A percentile compares a stretch with the other conserved stretches of the same genome.
These are phyloP conservation scores for Persicaria tinctoria DNA, from an alignment of 148 eudicot species.

Conservation along the genomic window DNA sequence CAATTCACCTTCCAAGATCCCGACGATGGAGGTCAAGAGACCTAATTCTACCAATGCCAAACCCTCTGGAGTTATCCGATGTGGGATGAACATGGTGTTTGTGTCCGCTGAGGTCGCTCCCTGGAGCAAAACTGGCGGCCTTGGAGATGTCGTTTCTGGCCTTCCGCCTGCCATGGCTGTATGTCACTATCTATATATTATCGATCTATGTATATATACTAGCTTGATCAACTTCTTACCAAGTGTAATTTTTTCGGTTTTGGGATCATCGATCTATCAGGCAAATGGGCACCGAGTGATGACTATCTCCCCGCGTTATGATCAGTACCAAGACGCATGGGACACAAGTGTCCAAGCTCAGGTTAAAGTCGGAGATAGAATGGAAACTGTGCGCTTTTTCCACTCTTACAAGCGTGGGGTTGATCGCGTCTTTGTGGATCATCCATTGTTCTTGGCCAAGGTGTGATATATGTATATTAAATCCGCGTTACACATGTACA, in stretches of 20 bases:
- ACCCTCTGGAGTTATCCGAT: background rate
- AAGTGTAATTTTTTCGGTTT: too few relatives aligned
- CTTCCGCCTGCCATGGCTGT: slow-evolving; percentile 93
- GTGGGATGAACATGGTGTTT: slow-evolving; percentile 62
- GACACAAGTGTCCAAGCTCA: slow-evolving; percentile 50
- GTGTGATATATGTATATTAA: slow-evolving; percentile 15
- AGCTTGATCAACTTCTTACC: too few relatives aligned
- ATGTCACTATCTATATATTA: slow-evolving; percentile 5
- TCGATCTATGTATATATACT: background rate
- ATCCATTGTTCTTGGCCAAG: slow-evolving; percentile 68
- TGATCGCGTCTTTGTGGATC: slow-evolving; percentile 80
- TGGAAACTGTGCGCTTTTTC: slow-evolving; percentile 59
- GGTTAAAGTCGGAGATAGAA: slow-evolving; percentile 54
- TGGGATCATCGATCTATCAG: slow-evolving; percentile 16
- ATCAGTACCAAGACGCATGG: slow-evolving; percentile 92
- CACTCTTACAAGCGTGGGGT: slow-evolving; percentile 80
- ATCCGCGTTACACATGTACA: background rate
- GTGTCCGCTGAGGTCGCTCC: slow-evolving; percentile 76
- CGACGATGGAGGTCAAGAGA: background rate
- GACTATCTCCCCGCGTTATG: slow-evolving; percentile 76
- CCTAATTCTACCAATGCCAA: background rate
- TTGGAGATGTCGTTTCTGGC: slow-evolving; percentile 92
- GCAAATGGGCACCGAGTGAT: slow-evolving; percentile 76
- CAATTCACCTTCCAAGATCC: background rate
- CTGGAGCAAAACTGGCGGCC: slow-evolving; percentile 98